Conservation (phyloP, 495 filamentous ascomycete species). For the Aspergillus olivimuriae region DNA sequence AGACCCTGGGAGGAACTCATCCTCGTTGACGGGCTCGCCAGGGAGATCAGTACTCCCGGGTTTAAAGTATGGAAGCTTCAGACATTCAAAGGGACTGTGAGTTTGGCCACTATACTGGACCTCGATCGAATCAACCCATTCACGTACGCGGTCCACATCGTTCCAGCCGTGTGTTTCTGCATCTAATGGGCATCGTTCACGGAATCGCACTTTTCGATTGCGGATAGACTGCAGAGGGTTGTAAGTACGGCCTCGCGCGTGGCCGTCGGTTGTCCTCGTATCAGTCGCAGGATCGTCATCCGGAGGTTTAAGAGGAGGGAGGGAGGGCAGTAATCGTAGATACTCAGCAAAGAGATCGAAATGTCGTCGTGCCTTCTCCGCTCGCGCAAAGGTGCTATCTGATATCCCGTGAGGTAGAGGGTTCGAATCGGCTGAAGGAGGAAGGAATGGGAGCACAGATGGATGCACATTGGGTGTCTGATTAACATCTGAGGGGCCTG, state of each 20-base stretch:
- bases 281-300: constrained; percentile 3
- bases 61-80: constrained; percentile 51
- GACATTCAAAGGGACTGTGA: constrained; percentile 42
- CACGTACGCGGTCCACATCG: constrained; percentile 59
- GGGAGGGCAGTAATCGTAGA: constrained; percentile 62
- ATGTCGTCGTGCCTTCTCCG: constrained; percentile 69
- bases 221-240: constrained; percentile 85
- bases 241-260: constrained; percentile 51
- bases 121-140: constrained; percentile 69
- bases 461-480: constrained; percentile 8
- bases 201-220: constrained; percentile 71
- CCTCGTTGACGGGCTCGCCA: constrained; percentile 16
- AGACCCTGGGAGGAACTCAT: constrained; percentile 22
- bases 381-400: constrained; percentile 66
- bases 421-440: constrained; percentile 24
- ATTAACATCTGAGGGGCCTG: not conserved
- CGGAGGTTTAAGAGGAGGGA: constrained; percentile 54
- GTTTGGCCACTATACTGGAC: constrained; percentile 33
- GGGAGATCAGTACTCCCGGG: constrained; percentile 16
- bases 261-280: not conserved
- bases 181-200: constrained; percentile 64
- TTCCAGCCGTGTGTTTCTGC: constrained; percentile 69
- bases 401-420: constrained; percentile 58
- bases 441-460: constrained; percentile 25
- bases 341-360: constrained; percentile 79